Conservation (phyloP, 768 basidiomycete genomes). For the Epithele typhae region DNA sequence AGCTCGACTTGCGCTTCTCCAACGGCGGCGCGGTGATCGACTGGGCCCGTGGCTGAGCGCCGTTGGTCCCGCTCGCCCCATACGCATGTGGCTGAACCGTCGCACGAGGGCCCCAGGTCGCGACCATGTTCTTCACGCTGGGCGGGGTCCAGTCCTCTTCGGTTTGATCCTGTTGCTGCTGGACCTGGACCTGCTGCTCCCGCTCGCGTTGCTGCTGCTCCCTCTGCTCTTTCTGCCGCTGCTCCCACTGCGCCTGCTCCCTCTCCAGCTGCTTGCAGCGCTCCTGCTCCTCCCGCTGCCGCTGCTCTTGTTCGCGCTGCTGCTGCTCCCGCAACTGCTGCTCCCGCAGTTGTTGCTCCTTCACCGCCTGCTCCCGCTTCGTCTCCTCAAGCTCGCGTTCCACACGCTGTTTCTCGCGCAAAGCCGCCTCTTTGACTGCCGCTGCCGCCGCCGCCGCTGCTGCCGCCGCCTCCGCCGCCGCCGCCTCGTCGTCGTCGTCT, state of each 20-base stretch:
- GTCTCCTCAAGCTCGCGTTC: neutral
- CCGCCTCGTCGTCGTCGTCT: too few species aligned
- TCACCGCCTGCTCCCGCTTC: neutral
- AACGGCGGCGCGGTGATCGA: conserved; percentile 19
- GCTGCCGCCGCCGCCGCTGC: neutral
- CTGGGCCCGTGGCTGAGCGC: neutral
- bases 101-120: conserved; percentile 16
- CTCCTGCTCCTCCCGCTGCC: too few species aligned
- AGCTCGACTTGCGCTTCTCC: conserved; percentile 64
- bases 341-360: neutral
- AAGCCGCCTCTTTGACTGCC: neutral
- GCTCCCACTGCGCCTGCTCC: too few species aligned
- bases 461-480: neutral
- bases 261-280: too few species aligned
- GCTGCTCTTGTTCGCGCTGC: neutral
- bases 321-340: too few species aligned
- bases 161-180: neutral
- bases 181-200: too few species aligned
- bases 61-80: conserved; percentile 1
- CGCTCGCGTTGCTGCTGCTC: too few species aligned
- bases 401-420: too few species aligned
- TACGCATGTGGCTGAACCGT: neutral
- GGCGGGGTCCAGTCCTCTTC: conserved; percentile 9
- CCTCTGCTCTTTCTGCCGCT: neutral
- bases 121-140: conserved; percentile 19